phyloP scores from a whole-genome alignment of 2,329 filamentous ascomycete species.

The Pseudogymnoascus sp. region DNA sequence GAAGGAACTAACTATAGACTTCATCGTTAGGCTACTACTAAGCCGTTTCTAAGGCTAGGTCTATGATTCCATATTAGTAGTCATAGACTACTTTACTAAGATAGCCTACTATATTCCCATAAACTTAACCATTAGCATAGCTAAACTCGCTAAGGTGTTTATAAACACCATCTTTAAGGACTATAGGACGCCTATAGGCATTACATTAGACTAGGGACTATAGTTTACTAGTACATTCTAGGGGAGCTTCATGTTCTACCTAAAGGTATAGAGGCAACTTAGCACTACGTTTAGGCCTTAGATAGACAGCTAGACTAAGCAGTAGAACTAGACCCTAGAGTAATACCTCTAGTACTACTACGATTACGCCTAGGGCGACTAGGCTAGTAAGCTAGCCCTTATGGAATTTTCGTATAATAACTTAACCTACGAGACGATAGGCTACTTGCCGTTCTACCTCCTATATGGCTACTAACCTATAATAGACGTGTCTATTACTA shows the following conservation, averaged over 20 bases:
- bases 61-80: neutral
- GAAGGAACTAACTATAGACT: neutral
- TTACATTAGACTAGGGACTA: neutral
- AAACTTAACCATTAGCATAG: neutral
- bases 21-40: neutral
- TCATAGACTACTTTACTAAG: neutral
- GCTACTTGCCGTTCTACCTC: neutral
- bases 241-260: neutral
- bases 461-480: neutral
- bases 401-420: neutral
- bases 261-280: neutral
- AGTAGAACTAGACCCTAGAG: neutral
- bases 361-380: neutral
- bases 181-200: neutral
- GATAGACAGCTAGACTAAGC: neutral
- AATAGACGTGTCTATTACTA: neutral
- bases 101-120: neutral
- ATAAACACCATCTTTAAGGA: neutral
- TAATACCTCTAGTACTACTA: neutral
- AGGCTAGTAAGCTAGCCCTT: neutral
- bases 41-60: neutral
- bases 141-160: neutral
- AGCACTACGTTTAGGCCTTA: neutral
- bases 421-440: neutral
- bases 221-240: neutral